Base-by-base conservation (phyloP, 2,329 filamentous ascomycete genomes). In the Dryadomyces sulphureus region DNA sequence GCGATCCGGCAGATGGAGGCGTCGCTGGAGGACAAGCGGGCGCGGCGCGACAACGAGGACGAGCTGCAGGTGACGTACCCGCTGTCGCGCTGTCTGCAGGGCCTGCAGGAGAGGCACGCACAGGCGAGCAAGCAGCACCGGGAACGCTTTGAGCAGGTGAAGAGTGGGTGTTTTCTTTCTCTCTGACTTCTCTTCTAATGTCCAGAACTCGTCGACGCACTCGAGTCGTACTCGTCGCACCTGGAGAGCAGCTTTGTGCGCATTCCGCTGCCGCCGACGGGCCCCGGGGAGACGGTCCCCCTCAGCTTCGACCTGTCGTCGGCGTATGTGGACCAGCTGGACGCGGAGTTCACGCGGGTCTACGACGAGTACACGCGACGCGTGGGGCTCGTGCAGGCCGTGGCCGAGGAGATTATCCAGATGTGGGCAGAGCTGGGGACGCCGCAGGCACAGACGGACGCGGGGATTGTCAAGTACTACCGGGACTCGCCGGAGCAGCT, bases 351-450 rank as follows among this genome's bases (percentile, higher is more conserved):
- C 59, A 87, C 86, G 11, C 79, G 88, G 49, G 86, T 98, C 19
- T 96, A 96, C 63, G 88, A 96, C 57, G 93, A 98, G 66, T 98
- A 96, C 64, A 87, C 81, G 38, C 83, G 80, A 53, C 84, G 92
- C 41, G 72, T 94, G 39, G 73, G 75, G 25, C 77, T 76, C 0
- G 88, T 96, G 14, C 79, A 86, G 61, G 65, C 78, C 19, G 64
- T 86, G 3, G 80, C 79, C 36, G 84, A 94, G 56, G 79, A 92
- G 50, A 90, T 94, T 49, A 92, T 98, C 56, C 84, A 87, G 55
- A 73, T 98, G 0, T 98, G 92, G 89, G 90, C 86, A 0, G 92
- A 98, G 62, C 77, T 98, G 9, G 92, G 92, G 38, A 94, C 85
- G 1, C 89, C 92, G 0, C 89, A 95, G 60, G 86, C 84, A 24